phyloP scores from a whole-genome alignment of 805 yeast genomes.

The Hanseniaspora mollemarum region DNA sequence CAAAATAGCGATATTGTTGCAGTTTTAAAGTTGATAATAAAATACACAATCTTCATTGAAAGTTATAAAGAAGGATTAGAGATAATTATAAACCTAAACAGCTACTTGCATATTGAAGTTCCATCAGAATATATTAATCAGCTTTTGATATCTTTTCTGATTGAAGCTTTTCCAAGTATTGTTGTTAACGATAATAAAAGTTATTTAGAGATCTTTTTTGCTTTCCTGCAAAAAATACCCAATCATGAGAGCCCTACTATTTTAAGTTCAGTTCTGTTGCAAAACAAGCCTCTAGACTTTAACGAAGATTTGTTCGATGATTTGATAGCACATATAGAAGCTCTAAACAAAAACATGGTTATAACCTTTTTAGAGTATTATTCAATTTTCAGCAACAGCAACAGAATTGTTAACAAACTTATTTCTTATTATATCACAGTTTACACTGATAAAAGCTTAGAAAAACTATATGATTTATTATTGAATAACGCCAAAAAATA shows the following conservation, averaged over 20 bases:
- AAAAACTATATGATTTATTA: constrained; percentile 31
- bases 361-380: background rate
- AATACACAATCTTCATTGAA: constrained; percentile 17
- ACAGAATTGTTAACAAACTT: background rate
- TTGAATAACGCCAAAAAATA: constrained; percentile 26
- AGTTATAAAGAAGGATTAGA: constrained; percentile 13
- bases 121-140: constrained; percentile 1
- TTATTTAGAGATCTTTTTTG: background rate
- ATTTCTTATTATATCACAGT: constrained; percentile 9
- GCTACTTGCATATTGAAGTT: background rate
- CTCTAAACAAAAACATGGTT: background rate
- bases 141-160: constrained; percentile 1
- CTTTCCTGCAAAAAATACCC: background rate
- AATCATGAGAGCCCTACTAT: background rate
- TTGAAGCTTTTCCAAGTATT: background rate
- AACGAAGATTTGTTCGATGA: background rate
- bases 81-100: background rate
- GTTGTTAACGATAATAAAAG: background rate
- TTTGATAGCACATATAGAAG: background rate
- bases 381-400: background rate
- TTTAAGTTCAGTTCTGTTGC: background rate
- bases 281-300: background rate
- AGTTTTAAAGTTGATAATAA: constrained; percentile 9
- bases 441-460: constrained; percentile 21
- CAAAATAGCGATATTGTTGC: background rate